Conservation (phyloP, 768 basidiomycete genomes). For the Saitozyma podzolica region DNA sequence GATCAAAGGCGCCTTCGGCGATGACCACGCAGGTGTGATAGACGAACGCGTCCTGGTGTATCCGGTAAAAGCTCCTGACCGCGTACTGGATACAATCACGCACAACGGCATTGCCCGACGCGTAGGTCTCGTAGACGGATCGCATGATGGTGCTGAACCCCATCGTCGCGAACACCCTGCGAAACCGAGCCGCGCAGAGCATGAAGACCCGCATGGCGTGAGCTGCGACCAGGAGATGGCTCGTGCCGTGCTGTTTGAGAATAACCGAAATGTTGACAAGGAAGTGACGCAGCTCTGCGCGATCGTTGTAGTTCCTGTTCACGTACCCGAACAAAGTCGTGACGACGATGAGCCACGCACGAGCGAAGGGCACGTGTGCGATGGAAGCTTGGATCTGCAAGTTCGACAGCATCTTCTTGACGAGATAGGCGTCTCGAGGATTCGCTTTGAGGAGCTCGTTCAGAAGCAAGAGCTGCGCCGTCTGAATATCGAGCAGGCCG, state of each 20-base stretch:
- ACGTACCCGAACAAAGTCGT: constrained; percentile 25
- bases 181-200: constrained; percentile 41
- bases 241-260: constrained; percentile 20
- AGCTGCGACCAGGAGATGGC: constrained; percentile 28
- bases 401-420: constrained; percentile 47
- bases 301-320: constrained; percentile 44
- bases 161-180: constrained; percentile 38
- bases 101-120: constrained; percentile 17
- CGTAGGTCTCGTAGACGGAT: constrained; percentile 27
- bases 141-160: constrained; percentile 34
- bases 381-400: constrained; percentile 35
- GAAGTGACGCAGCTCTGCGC: constrained; percentile 42
- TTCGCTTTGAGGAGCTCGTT: constrained; percentile 27
- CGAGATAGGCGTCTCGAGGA: constrained; percentile 36
- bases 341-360: constrained; percentile 40
- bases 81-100: constrained; percentile 41
- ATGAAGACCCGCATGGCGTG: constrained; percentile 40
- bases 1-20: constrained; percentile 20
- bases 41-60: constrained; percentile 41
- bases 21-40: constrained; percentile 36
- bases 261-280: constrained; percentile 30
- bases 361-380: constrained; percentile 24
- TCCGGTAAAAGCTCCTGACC: constrained; percentile 36
- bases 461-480: constrained; percentile 37
- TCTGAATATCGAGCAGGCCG: constrained; percentile 27